Evolutionary conservation across 2,329 filamentous ascomycete genomes (phyloP), one percentile per base, ranked within the genome.

Genomic region (Botrytis paeoniae): DNA sequence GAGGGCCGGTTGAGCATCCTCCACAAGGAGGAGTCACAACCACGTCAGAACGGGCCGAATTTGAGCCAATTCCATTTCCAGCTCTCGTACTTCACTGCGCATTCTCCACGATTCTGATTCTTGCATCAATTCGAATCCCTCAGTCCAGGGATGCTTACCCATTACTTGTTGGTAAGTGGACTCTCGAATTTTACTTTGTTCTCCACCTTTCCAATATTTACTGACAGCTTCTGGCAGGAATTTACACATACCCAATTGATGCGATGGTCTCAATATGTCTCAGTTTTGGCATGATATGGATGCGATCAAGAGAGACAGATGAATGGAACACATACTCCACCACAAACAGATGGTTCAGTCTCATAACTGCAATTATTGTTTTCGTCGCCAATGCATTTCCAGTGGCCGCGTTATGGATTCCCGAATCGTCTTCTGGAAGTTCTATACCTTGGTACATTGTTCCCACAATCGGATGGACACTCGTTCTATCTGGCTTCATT

Each of bases 211-310:
- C 9, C 4, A 73, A 54, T 9, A 25, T n/a, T 37, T 82, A 9
- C 79, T 85, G 22, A 77, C 82, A 18, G 75, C 77, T 6, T 73
- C n/a, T 37, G 10, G 20, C 48, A 68, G 70, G 35, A 29, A 72
- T 85, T 16, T 84, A 84, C 74, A 77, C 80, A 59, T 85, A 85
- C 75, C 80, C 81, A n/a, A 78, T 84, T n/a, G 79, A 82, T 60
- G 76, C 80, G 2, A 75, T 81, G 48, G 77, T 82, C 54, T 80
- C 63, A 0, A 69, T 69, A 32, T 69, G 80, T 25, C 74, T 79
- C n/a, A 69, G 63, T 12, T 41, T 72, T 10, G 63, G 63, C 14
- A 57, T 72, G 14, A 72, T 72, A 29, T 41, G 41, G 32, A 72
- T 72, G 63, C 63, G 70, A 3, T 39, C 59, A 29, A 57, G 35